Percentiles rank a stretch among this genome's conserved stretches.
phyloP scores from a whole-genome alignment of 2,329 filamentous ascomycete genomes.

The Aspergillus eucalypticola region DNA sequence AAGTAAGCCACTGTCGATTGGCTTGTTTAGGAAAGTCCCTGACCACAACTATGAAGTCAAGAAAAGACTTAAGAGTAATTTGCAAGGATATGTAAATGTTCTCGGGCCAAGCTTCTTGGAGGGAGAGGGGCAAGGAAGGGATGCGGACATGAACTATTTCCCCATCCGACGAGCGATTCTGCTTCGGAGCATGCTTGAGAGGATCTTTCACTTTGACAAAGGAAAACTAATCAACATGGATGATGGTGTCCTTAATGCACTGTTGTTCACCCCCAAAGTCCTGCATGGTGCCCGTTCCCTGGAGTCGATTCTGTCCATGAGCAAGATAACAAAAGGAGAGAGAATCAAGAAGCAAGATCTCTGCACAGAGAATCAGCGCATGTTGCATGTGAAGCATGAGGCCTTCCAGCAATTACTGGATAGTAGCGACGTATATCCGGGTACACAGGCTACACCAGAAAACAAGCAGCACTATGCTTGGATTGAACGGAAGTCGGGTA shows the following conservation, averaged over 20 bases:
- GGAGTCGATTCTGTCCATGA: not conserved
- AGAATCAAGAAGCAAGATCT: not conserved
- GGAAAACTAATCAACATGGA: not conserved
- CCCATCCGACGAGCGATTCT: not conserved
- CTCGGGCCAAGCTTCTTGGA: not conserved
- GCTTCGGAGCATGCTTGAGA: not conserved
- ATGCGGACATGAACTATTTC: not conserved
- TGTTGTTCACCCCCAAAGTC: not conserved
- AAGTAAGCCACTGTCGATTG: too few relatives aligned
- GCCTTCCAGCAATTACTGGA: too few relatives aligned
- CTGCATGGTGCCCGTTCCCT: slow-evolving; percentile 9
- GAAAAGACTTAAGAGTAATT: too few relatives aligned
- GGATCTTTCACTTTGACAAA: not conserved
- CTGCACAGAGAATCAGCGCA: not conserved
- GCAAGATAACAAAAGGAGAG: too few relatives aligned
- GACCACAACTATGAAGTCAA: too few relatives aligned
- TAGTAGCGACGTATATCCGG: too few relatives aligned
- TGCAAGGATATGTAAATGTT: not conserved
- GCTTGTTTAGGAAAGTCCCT: too few relatives aligned
- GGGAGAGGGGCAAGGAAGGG: too few relatives aligned
- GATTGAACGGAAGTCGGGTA: too few relatives aligned
- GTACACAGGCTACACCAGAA: too few relatives aligned
- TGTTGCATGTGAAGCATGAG: not conserved
- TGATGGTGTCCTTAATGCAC: not conserved
- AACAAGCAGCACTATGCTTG: too few relatives aligned